Conservation (phyloP, 169 alveolate genomes). For the Plasmodium reichenowi region DNA sequence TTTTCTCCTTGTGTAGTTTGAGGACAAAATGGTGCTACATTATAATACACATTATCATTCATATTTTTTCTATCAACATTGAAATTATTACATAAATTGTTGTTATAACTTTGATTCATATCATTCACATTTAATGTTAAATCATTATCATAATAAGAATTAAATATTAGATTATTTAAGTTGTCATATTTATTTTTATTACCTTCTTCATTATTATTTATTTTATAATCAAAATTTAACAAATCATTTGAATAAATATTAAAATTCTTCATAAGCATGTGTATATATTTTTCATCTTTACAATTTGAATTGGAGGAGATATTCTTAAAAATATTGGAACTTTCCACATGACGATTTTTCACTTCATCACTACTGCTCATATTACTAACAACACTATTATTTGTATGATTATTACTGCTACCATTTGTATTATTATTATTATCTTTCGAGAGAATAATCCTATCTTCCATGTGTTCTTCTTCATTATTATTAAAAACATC, state of each 20-base stretch:
- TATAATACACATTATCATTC: too few relatives aligned
- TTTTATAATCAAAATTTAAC: slow-evolving; percentile 3
- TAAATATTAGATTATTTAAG: background rate
- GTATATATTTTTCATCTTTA: background rate
- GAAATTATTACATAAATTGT: too few relatives aligned
- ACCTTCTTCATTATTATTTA: background rate
- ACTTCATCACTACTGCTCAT: background rate
- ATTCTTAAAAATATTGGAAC: background rate
- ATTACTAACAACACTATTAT: background rate
- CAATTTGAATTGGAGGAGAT: background rate
- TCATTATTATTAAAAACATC: background rate
- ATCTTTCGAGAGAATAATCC: background rate
- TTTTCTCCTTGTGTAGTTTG: too few relatives aligned
- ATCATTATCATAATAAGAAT: slow-evolving; percentile 6
- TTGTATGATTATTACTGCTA: background rate
- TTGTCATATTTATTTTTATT: background rate
- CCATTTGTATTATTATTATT: background rate
- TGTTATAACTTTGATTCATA: too few relatives aligned
- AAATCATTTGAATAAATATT: background rate
- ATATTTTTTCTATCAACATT: too few relatives aligned
- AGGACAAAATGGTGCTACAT: too few relatives aligned
- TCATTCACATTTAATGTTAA: background rate
- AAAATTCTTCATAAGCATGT: background rate
- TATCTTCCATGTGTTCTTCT: background rate
- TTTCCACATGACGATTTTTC: background rate